phyloP scores from a whole-genome alignment of 495 filamentous ascomycete species.

The Neurospora sp. region DNA sequence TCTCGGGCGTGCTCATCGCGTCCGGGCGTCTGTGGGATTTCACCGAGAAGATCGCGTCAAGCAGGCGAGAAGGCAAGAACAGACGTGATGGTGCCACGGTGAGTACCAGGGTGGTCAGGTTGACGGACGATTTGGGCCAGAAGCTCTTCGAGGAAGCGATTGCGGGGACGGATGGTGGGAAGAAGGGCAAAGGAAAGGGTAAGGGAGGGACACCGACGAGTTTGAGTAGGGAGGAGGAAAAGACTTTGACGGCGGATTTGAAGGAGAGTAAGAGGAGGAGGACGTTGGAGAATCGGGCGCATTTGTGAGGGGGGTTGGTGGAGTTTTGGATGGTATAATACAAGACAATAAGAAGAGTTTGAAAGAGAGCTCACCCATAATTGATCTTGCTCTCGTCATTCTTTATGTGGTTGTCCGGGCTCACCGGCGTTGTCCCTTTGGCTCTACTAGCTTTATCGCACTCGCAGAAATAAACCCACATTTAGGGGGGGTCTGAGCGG shows the following conservation, averaged over 20 bases:
- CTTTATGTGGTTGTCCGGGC: no score
- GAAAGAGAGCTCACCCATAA: not conserved
- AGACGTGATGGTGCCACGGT: conserved; percentile 85
- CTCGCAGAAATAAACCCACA: no score
- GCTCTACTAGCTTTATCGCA: no score
- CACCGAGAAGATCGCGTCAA: conserved; percentile 73
- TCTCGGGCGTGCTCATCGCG: conserved; percentile 50
- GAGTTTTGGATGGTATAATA: not conserved
- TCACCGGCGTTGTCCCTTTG: no score
- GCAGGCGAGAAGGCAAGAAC: conserved; percentile 87
- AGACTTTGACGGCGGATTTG: conserved; percentile 20
- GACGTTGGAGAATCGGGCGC: conserved; percentile 34
- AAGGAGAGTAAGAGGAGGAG: conserved; percentile 32
- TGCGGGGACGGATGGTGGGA: not conserved
- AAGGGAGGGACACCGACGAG: conserved; percentile 23
- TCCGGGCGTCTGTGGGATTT: conserved; percentile 81
- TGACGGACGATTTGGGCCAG: conserved; percentile 52
- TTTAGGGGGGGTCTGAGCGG: no score
- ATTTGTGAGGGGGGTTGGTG: conserved; percentile 25
- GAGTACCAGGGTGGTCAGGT: conserved; percentile 63
- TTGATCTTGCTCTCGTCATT: not conserved
- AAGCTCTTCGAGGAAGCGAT: conserved; percentile 38
- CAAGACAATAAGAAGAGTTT: not conserved
- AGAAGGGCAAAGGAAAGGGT: conserved; percentile 12
- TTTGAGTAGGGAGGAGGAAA: conserved; percentile 33